A percentile compares a stretch with the other conserved stretches of the same genome.
These are phyloP conservation scores for Bimuria novae-zelandiae DNA, from an alignment of 2,329 filamentous ascomycete genomes.

Conservation along the genomic window DNA sequence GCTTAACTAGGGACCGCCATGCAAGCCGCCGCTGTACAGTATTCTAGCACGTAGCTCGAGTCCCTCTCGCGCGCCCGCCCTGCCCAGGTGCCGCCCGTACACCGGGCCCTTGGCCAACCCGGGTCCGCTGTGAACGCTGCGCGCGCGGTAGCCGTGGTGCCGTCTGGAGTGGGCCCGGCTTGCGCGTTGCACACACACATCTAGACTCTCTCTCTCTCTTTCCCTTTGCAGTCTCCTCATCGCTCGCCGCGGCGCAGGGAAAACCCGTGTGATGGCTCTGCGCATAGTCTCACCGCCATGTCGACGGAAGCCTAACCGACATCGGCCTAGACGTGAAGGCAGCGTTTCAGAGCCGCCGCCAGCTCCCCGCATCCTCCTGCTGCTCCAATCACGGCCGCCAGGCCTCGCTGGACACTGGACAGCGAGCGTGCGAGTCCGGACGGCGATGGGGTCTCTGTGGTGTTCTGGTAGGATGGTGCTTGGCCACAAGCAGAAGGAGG, in stretches of 20 bases:
- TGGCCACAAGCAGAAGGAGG: constrained; percentile 1
- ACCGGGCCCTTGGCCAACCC: constrained; percentile 10
- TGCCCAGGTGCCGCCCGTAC: too few relatives aligned
- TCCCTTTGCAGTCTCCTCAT: background rate
- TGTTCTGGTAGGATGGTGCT: background rate
- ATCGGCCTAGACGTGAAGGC: constrained; percentile 17
- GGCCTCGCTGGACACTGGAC: constrained; percentile 8
- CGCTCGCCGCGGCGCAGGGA: background rate
- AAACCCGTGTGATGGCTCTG: constrained; percentile 21
- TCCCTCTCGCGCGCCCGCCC: constrained; percentile 14
- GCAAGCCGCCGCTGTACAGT: constrained; percentile 13
- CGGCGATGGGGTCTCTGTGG: constrained; percentile 7
- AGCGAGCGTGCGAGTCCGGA: background rate
- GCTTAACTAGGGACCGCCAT: constrained; percentile 19
- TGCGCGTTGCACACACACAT: too few relatives aligned
- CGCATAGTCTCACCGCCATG: constrained; percentile 36
- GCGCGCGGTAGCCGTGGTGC: constrained; percentile 1
- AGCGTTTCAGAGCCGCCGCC: constrained; percentile 27
- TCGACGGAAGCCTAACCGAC: constrained; percentile 21
- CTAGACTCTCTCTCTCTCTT: too few relatives aligned
- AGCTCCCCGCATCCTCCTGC: constrained; percentile 25
- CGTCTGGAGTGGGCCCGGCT: background rate
- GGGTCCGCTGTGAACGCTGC: too few relatives aligned
- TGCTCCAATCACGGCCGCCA: constrained; percentile 24
- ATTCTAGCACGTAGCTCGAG: constrained; percentile 13